These are phyloP conservation scores for Brassica nigra DNA, from an alignment of 345 rosid species.

Conservation along the genomic window DNA sequence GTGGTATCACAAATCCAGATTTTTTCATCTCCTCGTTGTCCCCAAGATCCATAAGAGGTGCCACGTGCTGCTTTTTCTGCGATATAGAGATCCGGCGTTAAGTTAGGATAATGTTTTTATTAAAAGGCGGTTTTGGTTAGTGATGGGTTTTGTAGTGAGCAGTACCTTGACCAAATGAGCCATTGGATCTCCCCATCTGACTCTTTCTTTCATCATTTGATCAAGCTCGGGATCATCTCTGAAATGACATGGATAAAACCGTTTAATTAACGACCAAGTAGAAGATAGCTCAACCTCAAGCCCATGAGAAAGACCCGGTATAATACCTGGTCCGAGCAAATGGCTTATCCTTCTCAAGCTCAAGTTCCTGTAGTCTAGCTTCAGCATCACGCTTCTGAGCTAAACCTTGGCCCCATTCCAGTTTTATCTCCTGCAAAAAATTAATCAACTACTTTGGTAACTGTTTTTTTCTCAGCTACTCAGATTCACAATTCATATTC, in stretches of 20 bases:
- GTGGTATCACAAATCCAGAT: slow-evolving; percentile 90
- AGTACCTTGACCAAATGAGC: slow-evolving; percentile 90
- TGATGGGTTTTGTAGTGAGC: not conserved
- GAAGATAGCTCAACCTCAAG: not conserved
- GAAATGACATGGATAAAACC: slow-evolving; percentile 22
- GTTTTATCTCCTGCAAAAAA: slow-evolving; percentile 60
- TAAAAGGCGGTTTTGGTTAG: not conserved
- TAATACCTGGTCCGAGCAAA: slow-evolving; percentile 86
- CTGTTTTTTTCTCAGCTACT: not conserved
- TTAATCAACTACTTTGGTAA: slow-evolving; percentile 8
- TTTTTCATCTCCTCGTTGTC: slow-evolving; percentile 83
- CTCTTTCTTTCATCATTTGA: slow-evolving; percentile 65
- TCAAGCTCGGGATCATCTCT: slow-evolving; percentile 98
- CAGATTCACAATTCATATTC: not conserved
- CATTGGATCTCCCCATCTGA: slow-evolving; percentile 96
- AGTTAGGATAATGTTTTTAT: not conserved
- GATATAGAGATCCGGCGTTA: not conserved
- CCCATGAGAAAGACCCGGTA: slow-evolving; percentile 1
- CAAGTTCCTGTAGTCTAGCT: slow-evolving; percentile 67
- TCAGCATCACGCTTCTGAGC: slow-evolving; percentile 93
- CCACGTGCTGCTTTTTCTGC: slow-evolving; percentile 63
- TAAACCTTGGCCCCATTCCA: slow-evolving; percentile 99
- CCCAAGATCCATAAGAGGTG: slow-evolving; percentile 67
- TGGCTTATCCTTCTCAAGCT: slow-evolving; percentile 83
- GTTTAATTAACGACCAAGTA: slow-evolving; percentile 21